phyloP scores from a whole-genome alignment of 345 rosid species.

The Eucalyptus caleyi region DNA sequence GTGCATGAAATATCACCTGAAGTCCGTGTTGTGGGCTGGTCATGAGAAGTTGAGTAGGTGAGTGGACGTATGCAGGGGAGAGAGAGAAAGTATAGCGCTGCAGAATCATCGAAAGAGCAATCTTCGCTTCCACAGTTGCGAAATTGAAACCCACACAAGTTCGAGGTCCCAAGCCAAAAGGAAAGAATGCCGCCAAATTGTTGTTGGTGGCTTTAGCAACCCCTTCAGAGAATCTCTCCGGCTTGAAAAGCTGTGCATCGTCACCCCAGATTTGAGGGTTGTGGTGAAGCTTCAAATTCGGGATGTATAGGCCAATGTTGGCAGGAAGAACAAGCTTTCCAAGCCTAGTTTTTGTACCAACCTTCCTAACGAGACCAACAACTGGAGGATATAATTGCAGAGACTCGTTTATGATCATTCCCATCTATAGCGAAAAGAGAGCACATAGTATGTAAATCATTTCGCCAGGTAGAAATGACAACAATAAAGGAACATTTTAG shows the following conservation, averaged over 20 bases:
- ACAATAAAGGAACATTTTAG: neutral
- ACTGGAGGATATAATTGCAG: slow-evolving; percentile 26
- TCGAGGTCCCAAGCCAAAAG: slow-evolving; percentile 29
- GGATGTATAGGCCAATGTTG: neutral
- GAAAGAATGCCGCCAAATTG: slow-evolving; percentile 16
- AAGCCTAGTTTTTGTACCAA: neutral
- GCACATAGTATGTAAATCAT: neutral
- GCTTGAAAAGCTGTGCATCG: slow-evolving; percentile 23
- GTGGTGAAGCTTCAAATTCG: slow-evolving; percentile 12
- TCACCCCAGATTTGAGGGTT: slow-evolving; percentile 29
- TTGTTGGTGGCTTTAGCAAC: slow-evolving; percentile 29
- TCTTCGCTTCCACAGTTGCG: slow-evolving; percentile 17
- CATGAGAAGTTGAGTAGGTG: slow-evolving; percentile 4
- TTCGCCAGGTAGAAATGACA: neutral
- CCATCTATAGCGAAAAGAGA: neutral
- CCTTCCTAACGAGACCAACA: neutral
- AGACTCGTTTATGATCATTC: slow-evolving; percentile 14
- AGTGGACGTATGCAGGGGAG: slow-evolving; percentile 27
- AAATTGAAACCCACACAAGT: slow-evolving; percentile 24
- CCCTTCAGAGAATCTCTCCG: slow-evolving; percentile 33
- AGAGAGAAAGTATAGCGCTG: slow-evolving; percentile 20
- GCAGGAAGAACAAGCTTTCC: slow-evolving; percentile 15
- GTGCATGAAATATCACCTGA: slow-evolving; percentile 13
- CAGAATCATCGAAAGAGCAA: slow-evolving; percentile 35
- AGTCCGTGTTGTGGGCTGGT: slow-evolving; percentile 22